phyloP scores from a whole-genome alignment of 2,329 filamentous ascomycete species.

The Balansia obtecta region DNA sequence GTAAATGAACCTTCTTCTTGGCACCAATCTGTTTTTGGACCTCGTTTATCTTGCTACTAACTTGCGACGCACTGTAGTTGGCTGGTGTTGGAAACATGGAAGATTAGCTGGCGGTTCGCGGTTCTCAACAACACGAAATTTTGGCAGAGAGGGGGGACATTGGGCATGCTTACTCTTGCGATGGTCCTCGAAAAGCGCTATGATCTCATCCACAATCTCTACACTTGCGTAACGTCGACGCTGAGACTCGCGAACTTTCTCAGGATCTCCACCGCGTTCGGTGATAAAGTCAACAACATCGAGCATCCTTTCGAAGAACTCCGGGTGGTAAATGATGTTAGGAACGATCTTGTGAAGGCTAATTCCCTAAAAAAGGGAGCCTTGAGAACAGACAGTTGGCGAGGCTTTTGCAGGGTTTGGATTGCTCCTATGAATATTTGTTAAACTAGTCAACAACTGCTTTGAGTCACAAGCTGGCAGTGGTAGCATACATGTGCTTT shows the following conservation, averaged over 20 bases:
- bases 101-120: neutral
- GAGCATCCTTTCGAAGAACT: conserved; percentile 40
- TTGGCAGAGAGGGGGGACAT: neutral
- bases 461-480: neutral
- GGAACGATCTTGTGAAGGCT: neutral
- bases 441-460: neutral
- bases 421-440: neutral
- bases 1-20: conserved; percentile 64
- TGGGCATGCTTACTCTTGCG: conserved; percentile 45
- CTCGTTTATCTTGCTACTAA: conserved; percentile 75
- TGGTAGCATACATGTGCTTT: neutral
- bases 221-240: conserved; percentile 67
- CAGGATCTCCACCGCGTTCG: conserved; percentile 83
- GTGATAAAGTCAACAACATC: conserved; percentile 69
- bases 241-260: conserved; percentile 87
- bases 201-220: conserved; percentile 82
- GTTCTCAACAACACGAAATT: neutral
- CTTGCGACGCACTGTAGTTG: conserved; percentile 66
- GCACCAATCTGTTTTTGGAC: conserved; percentile 80
- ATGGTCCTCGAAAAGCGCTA: conserved; percentile 76
- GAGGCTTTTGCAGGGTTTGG: neutral
- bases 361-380: neutral
- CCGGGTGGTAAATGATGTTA: neutral
- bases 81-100: conserved; percentile 19
- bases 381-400: neutral